phyloP scores from a whole-genome alignment of 176 grass and related monocot species.

The Metroxylon sagu region DNA sequence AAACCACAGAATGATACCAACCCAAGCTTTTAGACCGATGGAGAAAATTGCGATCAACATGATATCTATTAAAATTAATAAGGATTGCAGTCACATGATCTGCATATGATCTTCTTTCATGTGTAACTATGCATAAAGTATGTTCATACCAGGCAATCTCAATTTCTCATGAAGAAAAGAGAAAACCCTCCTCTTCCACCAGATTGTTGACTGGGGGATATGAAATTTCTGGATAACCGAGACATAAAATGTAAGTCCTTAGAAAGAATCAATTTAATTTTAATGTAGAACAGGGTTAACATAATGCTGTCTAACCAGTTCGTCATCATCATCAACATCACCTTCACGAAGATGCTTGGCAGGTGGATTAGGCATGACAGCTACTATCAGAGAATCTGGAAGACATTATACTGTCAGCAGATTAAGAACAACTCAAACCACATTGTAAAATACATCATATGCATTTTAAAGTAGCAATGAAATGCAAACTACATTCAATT shows the following conservation, averaged over 20 bases:
- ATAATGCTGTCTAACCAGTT: conserved; percentile 19
- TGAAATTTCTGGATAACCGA: conserved; percentile 19
- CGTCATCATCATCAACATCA: conserved; percentile 31
- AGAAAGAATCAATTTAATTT: too few species aligned
- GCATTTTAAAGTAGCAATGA: too few species aligned
- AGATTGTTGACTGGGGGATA: conserved; percentile 43
- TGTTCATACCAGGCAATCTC: conserved; percentile 60
- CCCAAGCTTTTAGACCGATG: conserved; percentile 69
- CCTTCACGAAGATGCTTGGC: conserved; percentile 38
- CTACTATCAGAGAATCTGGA: conserved; percentile 42
- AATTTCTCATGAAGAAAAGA: conserved; percentile 73
- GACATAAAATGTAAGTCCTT: too few species aligned
- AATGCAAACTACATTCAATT: too few species aligned
- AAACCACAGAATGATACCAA: conserved; percentile 62
- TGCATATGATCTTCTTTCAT: conserved; percentile 2
- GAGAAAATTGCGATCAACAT: conserved; percentile 85
- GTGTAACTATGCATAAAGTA: neutral
- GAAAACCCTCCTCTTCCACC: conserved; percentile 68
- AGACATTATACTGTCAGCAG: conserved; percentile 5
- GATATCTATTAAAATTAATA: conserved; percentile 56
- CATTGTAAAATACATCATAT: too few species aligned
- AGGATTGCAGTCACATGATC: conserved; percentile 15
- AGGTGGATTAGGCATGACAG: conserved; percentile 45
- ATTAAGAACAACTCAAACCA: neutral
- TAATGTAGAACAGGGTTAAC: too few species aligned